A percentile compares a stretch with the other conserved stretches of the same genome.
phyloP scores from a whole-genome alignment of 345 rosid genomes.

The Cardamine occulta region DNA sequence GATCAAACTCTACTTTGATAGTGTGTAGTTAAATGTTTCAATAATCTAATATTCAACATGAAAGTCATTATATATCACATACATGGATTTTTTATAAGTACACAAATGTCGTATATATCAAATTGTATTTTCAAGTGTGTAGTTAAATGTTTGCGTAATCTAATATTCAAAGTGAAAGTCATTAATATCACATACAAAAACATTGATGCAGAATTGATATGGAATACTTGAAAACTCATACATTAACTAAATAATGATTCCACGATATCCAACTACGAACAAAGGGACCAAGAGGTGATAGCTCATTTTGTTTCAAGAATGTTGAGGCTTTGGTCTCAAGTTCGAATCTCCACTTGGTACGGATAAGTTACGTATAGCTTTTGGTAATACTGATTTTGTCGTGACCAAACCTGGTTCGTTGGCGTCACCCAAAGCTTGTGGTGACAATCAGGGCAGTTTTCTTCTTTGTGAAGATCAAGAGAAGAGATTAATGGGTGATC shows the following conservation, averaged over 20 bases:
- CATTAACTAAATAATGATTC: not conserved
- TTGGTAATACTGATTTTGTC: not conserved
- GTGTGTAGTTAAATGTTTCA: not conserved
- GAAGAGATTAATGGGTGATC: conserved; percentile 20
- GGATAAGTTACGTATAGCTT: too few species aligned
- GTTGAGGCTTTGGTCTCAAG: too few species aligned
- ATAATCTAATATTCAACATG: conserved; percentile 2
- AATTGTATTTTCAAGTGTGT: not conserved
- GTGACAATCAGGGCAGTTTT: conserved; percentile 41
- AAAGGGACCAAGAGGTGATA: not conserved
- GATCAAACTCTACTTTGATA: not conserved
- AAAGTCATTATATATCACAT: not conserved
- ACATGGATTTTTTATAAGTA: not conserved
- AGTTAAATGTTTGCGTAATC: not conserved
- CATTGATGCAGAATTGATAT: not conserved
- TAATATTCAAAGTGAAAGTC: not conserved
- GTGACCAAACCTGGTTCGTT: conserved; percentile 32
- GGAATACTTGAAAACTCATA: not conserved
- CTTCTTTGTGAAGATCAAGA: conserved; percentile 19
- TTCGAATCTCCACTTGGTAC: too few species aligned
- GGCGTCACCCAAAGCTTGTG: conserved; percentile 30
- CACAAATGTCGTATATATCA: not conserved
- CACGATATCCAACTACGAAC: not conserved
- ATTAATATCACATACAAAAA: not conserved
- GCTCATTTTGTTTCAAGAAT: too few species aligned